A percentile compares a stretch with the other conserved stretches of the same genome.
phyloP scores from a whole-genome alignment of 805 yeast genomes.

The Candida anglica region DNA sequence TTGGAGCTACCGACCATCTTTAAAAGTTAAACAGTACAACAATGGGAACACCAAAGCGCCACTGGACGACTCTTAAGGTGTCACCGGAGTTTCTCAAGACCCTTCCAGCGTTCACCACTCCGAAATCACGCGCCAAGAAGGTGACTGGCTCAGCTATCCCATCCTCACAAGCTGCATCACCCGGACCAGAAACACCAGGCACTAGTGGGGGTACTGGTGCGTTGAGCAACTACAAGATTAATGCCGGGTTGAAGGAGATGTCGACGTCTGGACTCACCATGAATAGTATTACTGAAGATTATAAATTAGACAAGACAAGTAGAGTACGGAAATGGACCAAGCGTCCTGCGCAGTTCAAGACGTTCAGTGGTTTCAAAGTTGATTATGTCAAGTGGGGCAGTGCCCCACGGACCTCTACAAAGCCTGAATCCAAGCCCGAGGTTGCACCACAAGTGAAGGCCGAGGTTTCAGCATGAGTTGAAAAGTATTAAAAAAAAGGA shows the following conservation, averaged over 20 bases:
- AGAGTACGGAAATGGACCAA: constrained; percentile 34
- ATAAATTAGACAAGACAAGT: constrained; percentile 32
- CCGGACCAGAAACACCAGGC: constrained; percentile 8
- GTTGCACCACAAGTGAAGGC: neutral
- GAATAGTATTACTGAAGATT: too few species aligned
- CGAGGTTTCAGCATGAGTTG: constrained; percentile 1
- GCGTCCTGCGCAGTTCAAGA: constrained; percentile 31
- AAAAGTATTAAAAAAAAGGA: too few species aligned
- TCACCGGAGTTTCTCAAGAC: constrained; percentile 25
- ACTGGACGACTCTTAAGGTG: constrained; percentile 28
- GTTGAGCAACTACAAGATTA: constrained; percentile 21
- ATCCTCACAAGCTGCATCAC: too few species aligned
- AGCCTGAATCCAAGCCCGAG: neutral
- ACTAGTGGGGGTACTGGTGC: constrained; percentile 6
- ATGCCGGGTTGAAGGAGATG: too few species aligned
- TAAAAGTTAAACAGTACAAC: too few species aligned
- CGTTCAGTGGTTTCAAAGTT: constrained; percentile 41
- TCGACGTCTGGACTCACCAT: constrained; percentile 41
- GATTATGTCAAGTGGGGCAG: constrained; percentile 17
- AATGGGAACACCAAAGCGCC: constrained; percentile 35
- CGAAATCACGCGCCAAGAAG: constrained; percentile 20
- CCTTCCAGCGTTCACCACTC: constrained; percentile 32
- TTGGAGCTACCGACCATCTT: too few species aligned
- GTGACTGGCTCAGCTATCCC: too few species aligned
- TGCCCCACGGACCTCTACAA: too few species aligned